A percentile compares a stretch with the other conserved stretches of the same genome.
Conservation (phyloP, 768 basidiomycete genomes). For the Termitomyces sp. region DNA sequence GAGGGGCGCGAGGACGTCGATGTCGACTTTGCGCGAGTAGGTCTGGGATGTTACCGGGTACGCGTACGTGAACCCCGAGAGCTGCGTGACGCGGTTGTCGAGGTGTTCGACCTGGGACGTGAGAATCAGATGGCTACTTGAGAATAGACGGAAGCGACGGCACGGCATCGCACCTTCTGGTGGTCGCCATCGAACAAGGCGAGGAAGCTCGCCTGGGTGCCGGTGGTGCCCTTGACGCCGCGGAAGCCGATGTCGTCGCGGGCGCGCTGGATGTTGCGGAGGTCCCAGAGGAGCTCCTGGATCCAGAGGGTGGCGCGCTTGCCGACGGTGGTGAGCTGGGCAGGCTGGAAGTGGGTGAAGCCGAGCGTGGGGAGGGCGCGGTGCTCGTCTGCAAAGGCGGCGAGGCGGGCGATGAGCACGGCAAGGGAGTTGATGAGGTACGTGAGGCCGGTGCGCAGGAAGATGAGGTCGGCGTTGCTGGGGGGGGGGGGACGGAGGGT, state of each 20-base stretch:
- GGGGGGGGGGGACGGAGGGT: background rate
- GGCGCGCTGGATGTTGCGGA: constrained; percentile 87
- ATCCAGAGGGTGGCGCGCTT: constrained; percentile 97
- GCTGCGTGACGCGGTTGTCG: constrained; percentile 82
- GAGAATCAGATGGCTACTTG: too few relatives aligned
- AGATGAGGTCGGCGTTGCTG: constrained; percentile 98
- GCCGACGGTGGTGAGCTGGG: constrained; percentile 96
- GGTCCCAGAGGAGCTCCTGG: constrained; percentile 96
- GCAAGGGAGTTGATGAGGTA: constrained; percentile 86
- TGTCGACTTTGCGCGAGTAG: constrained; percentile 95
- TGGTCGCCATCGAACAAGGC: constrained; percentile 94
- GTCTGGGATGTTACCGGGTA: constrained; percentile 99
- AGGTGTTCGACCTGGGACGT: constrained; percentile 74
- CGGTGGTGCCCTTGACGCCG: constrained; percentile 99
- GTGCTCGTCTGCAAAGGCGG: constrained; percentile 79
- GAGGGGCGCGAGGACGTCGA: constrained; percentile 86
- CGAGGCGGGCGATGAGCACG: constrained; percentile 82
- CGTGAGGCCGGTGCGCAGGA: constrained; percentile 81
- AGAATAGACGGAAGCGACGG: too few relatives aligned
- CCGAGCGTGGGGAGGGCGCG: constrained; percentile 89
- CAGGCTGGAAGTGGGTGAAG: constrained; percentile 99
- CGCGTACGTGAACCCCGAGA: constrained; percentile 89
- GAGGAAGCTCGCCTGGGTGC: constrained; percentile 95
- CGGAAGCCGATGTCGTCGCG: constrained; percentile 93
- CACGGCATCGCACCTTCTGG: constrained; percentile 47